Conservation (phyloP, 2,329 filamentous ascomycete species). For the Helminthosporium solani region DNA sequence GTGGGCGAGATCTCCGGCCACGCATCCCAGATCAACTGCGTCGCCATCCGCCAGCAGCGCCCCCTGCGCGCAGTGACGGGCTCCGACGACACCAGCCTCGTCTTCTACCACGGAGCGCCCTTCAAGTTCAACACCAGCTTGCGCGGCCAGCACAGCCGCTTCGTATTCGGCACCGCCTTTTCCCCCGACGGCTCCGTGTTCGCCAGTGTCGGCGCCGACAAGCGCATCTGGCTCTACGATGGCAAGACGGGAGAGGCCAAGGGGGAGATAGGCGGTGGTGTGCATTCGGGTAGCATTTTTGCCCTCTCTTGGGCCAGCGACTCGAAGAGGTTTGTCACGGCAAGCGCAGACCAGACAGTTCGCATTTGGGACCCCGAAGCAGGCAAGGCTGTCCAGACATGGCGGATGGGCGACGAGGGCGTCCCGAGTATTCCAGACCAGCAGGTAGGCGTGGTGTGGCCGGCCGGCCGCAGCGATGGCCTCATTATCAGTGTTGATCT, state of each 20-base stretch:
- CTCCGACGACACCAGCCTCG: slow-evolving; percentile 83
- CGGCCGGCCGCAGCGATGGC: slow-evolving; percentile 76
- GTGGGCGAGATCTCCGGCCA: slow-evolving; percentile 91
- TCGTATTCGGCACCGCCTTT: slow-evolving; percentile 84
- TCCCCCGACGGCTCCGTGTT: slow-evolving; percentile 81
- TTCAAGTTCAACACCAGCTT: slow-evolving; percentile 94
- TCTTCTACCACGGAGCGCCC: slow-evolving; percentile 89
- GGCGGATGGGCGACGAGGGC: slow-evolving; percentile 78
- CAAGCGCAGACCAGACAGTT: slow-evolving; percentile 91
- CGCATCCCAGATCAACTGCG: slow-evolving; percentile 84
- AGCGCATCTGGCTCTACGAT: slow-evolving; percentile 90
- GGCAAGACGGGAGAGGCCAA: slow-evolving; percentile 90
- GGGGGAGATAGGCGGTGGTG: slow-evolving; percentile 74
- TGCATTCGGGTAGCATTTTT: slow-evolving; percentile 91
- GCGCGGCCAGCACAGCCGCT: slow-evolving; percentile 78
- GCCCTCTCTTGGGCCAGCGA: slow-evolving; percentile 87
- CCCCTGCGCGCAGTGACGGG: slow-evolving; percentile 91
- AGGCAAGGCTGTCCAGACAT: slow-evolving; percentile 74
- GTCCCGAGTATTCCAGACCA: slow-evolving; percentile 74
- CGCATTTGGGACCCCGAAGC: slow-evolving; percentile 89
- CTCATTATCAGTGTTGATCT: slow-evolving; percentile 88
- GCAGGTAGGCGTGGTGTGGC: slow-evolving; percentile 93
- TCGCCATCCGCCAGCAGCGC: slow-evolving; percentile 83
- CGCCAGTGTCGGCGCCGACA: slow-evolving; percentile 90
- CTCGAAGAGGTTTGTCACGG: slow-evolving; percentile 82